phyloP scores from a whole-genome alignment of 768 basidiomycete species.

The Amyloporia xantha region DNA sequence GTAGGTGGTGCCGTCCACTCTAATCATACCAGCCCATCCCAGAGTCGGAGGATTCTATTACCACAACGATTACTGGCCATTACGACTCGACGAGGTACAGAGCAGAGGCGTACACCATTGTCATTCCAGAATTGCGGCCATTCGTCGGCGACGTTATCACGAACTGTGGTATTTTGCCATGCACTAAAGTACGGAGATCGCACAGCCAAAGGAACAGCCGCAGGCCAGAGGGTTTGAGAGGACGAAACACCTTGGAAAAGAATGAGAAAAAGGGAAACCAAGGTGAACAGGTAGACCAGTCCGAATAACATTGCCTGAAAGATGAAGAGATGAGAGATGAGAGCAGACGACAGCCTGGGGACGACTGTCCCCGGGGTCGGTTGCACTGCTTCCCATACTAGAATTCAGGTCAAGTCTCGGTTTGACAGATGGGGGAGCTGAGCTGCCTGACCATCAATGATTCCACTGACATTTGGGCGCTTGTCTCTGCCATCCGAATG shows the following conservation, averaged over 20 bases:
- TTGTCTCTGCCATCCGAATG: no score
- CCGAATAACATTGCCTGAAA: neutral
- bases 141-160: neutral
- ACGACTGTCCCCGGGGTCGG: neutral
- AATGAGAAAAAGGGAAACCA: neutral
- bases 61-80: no score
- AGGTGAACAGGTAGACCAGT: neutral
- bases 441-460: no score
- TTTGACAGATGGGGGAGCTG: neutral
- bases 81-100: no score
- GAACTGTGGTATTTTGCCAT: slow-evolving; percentile 12
- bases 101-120: neutral
- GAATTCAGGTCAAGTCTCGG: no score
- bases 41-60: neutral
- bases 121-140: slow-evolving; percentile 18
- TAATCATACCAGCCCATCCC: slow-evolving; percentile 17
- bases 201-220: slow-evolving; percentile 20
- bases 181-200: slow-evolving; percentile 22
- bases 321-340: neutral
- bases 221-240: slow-evolving; percentile 13
- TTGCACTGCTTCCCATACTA: neutral
- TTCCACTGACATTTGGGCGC: no score
- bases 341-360: neutral
- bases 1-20: slow-evolving; percentile 15
- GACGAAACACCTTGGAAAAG: neutral